Evolutionary conservation across 305 asterid genomes (phyloP).

Genomic region (Coffea humblotiana): DNA sequence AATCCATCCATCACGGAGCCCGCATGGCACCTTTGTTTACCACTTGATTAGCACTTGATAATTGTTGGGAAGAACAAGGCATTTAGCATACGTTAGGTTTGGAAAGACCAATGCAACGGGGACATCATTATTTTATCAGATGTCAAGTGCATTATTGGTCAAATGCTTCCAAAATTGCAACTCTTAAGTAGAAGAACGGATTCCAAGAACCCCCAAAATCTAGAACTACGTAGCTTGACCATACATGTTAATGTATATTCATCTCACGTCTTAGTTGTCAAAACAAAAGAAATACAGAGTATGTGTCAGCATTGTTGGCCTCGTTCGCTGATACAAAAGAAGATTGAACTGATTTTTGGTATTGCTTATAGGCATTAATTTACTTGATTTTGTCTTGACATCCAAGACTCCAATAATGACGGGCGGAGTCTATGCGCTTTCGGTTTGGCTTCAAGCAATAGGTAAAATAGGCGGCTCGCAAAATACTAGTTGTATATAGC

Average conservation of each 20-base stretch:
- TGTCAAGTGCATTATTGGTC: conserved; percentile 39
- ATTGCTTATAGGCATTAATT: not conserved
- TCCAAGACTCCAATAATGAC: not conserved
- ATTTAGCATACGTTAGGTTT: not conserved
- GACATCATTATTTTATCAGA: conserved; percentile 3
- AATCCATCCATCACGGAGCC: not conserved
- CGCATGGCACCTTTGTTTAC: not conserved
- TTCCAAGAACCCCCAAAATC: conserved; percentile 25
- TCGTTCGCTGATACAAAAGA: not conserved
- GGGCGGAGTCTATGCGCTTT: not conserved
- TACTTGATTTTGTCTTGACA: not conserved
- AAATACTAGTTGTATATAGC: no score
- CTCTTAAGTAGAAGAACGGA: conserved; percentile 13
- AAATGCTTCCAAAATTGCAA: conserved; percentile 40
- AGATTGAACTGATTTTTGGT: not conserved
- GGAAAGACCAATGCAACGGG: not conserved
- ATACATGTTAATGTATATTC: conserved; percentile 3
- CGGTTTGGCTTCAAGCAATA: not conserved
- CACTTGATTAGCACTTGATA: not conserved
- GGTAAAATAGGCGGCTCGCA: not conserved
- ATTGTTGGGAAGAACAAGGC: conserved; percentile 6
- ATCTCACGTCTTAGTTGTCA: not conserved
- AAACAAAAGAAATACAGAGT: conserved; percentile 13
- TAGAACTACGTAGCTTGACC: conserved; percentile 11
- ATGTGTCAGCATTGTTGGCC: conserved; percentile 22